phyloP scores from a whole-genome alignment of 1,139 yeast genomes.

The Yamadazyma diddensiae region DNA sequence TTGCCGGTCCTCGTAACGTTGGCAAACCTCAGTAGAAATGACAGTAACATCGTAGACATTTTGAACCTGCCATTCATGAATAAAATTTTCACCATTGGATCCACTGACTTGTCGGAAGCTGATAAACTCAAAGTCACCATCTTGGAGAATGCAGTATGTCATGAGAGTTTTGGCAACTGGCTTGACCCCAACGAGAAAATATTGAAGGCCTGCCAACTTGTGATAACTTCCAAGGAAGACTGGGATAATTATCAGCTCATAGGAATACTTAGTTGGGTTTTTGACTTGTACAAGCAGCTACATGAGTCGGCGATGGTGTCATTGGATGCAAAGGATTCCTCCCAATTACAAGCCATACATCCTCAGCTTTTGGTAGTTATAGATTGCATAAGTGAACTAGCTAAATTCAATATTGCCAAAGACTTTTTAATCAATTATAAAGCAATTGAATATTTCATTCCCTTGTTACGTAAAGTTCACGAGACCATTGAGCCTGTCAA shows the following conservation, averaged over 20 bases:
- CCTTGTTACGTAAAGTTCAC: slow-evolving; percentile 48
- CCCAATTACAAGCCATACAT: slow-evolving; percentile 17
- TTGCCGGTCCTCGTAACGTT: too few relatives aligned
- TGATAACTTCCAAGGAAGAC: slow-evolving; percentile 38
- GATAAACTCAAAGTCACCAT: slow-evolving; percentile 4
- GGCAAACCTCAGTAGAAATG: too few relatives aligned
- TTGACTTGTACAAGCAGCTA: slow-evolving; percentile 33
- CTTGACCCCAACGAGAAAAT: slow-evolving; percentile 13
- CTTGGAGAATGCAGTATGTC: slow-evolving; percentile 8
- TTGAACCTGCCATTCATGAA: too few relatives aligned
- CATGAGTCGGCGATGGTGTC: slow-evolving; percentile 13
- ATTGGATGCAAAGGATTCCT: slow-evolving; percentile 11
- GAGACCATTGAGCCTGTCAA: slow-evolving; percentile 37
- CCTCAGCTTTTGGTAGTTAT: slow-evolving; percentile 27
- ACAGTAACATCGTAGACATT: too few relatives aligned
- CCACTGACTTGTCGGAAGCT: too few relatives aligned
- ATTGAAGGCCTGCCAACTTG: slow-evolving; percentile 9
- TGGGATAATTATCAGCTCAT: slow-evolving; percentile 55
- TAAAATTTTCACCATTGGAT: too few relatives aligned
- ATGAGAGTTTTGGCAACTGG: slow-evolving; percentile 9
- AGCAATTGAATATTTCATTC: slow-evolving; percentile 43
- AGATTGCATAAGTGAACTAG: slow-evolving; percentile 52
- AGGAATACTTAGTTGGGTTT: slow-evolving; percentile 54
- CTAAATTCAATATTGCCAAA: slow-evolving; percentile 50
- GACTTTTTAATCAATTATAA: slow-evolving; percentile 51